A percentile compares a stretch with the other conserved stretches of the same genome.
Conservation (phyloP, 768 basidiomycete genomes). For the Termitomyces heimii region DNA sequence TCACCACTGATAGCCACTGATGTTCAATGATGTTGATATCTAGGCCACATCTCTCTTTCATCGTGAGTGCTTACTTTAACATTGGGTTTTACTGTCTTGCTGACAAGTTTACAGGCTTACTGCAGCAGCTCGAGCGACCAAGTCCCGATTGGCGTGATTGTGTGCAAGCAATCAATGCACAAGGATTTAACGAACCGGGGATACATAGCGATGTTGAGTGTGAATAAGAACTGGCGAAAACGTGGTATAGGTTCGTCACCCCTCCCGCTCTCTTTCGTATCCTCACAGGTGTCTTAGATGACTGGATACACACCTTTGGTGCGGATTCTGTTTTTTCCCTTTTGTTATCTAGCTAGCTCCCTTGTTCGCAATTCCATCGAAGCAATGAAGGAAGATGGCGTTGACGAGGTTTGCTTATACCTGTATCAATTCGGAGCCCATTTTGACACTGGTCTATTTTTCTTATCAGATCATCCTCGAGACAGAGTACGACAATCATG, state of each 20-base stretch:
- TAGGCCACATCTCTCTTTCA: conserved; percentile 88
- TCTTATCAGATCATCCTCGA: conserved; percentile 80
- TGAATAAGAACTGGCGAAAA: conserved; percentile 77
- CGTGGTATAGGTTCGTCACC: conserved; percentile 80
- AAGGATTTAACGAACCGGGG: conserved; percentile 72
- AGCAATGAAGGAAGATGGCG: conserved; percentile 77
- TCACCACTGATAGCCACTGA: conserved; percentile 18
- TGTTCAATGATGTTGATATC: conserved; percentile 12
- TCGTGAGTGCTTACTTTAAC: conserved; percentile 34
- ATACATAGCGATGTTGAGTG: conserved; percentile 98
- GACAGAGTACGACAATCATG: conserved; percentile 90
- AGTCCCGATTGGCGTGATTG: conserved; percentile 82
- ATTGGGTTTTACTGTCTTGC: background rate
- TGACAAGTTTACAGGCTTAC: conserved; percentile 43
- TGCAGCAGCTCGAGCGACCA: conserved; percentile 35
- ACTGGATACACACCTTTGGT: conserved; percentile 41
- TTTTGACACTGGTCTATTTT: background rate
- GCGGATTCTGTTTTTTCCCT: conserved; percentile 34
- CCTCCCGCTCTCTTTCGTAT: conserved; percentile 26
- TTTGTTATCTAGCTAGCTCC: conserved; percentile 60
- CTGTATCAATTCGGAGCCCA: background rate
- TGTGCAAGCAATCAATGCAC: conserved; percentile 96
- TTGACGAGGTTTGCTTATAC: conserved; percentile 70
- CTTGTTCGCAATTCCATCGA: conserved; percentile 81
- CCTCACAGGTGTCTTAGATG: conserved; percentile 43